Evolutionary conservation across 768 basidiomycete species (phyloP), one percentile per base, ranked within the genome.

Genomic region (Sporobolomyces roseus): DNA sequence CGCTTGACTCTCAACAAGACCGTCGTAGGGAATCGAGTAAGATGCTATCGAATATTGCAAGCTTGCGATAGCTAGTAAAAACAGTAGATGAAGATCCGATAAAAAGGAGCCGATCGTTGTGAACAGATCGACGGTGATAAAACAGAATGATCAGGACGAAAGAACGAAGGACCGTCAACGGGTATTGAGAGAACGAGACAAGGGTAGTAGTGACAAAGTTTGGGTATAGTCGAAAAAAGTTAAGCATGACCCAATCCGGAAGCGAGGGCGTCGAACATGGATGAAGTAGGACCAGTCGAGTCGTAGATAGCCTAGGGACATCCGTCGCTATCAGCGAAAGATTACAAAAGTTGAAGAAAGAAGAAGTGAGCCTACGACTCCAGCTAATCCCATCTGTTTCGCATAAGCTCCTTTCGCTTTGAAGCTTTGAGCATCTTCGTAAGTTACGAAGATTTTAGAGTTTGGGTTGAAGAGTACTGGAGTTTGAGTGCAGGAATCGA

Each of bases 401-500:
- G 64, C 69, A 23, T 25, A 63, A 1, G 21, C 29, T 7, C 59
- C 69, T 45, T 70, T 70, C 10, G 64, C 53, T 35, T 49, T 27
- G 53, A 51, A 65, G 10, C 32, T 36, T 2, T 29, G 2, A 1
- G 12, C 54, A 50, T 70, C 69, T 43, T 70, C 69, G 60, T 65
- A 70, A 10, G 64, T 46, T 53, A 62, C 38, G 27, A 56, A 62
- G 14, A 38, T 25, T 19, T 41, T 4, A 12, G 38, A 32, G n/a
- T 53, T 38, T 3, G 30, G 30, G 41, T 56, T 62, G 60, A 70
- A 70, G 32, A 70, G 64, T 53, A 70, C 50, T 1, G 69, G 69
- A 1, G 69, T 65, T 23, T 30, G 5, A 23, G 68, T 61, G 48
- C 63, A 70, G 14, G 29, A 21, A 49, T 68, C 67, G n/a, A 25